Evolutionary conservation across 441 rosid species (phyloP), one percentile per base, ranked within the genome.

Genomic region (Syzygium malaccense): DNA sequence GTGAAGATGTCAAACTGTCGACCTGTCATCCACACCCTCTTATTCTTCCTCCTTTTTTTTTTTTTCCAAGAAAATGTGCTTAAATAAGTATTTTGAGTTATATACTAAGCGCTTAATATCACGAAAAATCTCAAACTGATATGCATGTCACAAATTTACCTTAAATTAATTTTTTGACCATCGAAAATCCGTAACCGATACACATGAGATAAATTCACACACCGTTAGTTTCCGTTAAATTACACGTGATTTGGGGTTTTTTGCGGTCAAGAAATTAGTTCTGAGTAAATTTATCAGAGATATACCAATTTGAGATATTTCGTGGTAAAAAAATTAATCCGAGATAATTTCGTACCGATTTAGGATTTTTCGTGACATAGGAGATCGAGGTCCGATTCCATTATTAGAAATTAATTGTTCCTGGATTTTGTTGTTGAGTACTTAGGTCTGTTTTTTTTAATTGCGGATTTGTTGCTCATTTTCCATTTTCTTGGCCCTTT

Each of bases 41-140:
- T n/a, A n/a, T n/a, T 7, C 3, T 6, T 5, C 19, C 7, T 7
- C 19, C 15, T 14, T 3, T 71, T 0, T 20, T 37, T 11, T 0
- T 37, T 11, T 11, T 20, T 7, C 20, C 37, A 28, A 10, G 1
- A 1, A 33, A 19, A 33, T 23, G 1, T 19, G 48, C 80, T 6
- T 9, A 33, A 23, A 37, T 20, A 71, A 68, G 0, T 9, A 2
- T 33, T 19, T 33, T 6, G 26, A 5, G 2, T 19, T 33, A 68
- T 33, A n/a, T 13, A n/a, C n/a, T n/a, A n/a, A n/a, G n/a, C n/a
- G n/a, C n/a, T n/a, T n/a, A 30, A 41, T 41, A 41, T 41, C 45
- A 41, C 45, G 45, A 41, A 41, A 41, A 41, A 41, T 41, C 1
- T 0, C 45, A 41, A 41, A 41, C 45, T 6, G 0, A 41, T 1